Evolutionary conservation across 2,329 filamentous ascomycete genomes (phyloP).

Genomic region (Myriosclerotinia scirpicola): DNA sequence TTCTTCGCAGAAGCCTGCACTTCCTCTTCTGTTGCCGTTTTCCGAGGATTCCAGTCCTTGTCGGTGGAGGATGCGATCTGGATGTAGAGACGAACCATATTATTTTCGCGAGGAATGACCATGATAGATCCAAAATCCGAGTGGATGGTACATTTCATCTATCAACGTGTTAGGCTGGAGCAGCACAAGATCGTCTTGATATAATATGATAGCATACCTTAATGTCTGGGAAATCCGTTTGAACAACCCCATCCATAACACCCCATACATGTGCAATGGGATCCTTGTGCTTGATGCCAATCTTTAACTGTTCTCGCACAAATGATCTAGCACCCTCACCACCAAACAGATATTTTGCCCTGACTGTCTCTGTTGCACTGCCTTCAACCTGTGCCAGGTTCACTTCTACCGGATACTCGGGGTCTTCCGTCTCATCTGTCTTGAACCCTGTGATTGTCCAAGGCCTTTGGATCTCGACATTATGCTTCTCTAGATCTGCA

Average conservation of each 20-base stretch:
- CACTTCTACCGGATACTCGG: constrained; percentile 78
- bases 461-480: constrained; percentile 59
- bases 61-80: constrained; percentile 64
- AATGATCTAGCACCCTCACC: constrained; percentile 70
- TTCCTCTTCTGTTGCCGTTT: constrained; percentile 61
- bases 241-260: constrained; percentile 71
- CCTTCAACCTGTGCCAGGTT: constrained; percentile 75
- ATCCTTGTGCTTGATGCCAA: constrained; percentile 70
- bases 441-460: constrained; percentile 64
- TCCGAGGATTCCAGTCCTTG: constrained; percentile 60
- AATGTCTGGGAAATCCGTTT: constrained; percentile 75
- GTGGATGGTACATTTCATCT: constrained; percentile 76
- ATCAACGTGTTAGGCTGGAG: constrained; percentile 24
- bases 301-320: constrained; percentile 62
- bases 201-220: constrained; percentile 56
- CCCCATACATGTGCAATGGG: constrained; percentile 73
- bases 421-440: constrained; percentile 55
- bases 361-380: constrained; percentile 65
- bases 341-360: constrained; percentile 69
- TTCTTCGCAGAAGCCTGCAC: constrained; percentile 65
- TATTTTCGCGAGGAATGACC: constrained; percentile 72
- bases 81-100: constrained; percentile 69
- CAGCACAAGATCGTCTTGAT: constrained; percentile 49
- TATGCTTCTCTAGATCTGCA: constrained; percentile 62
- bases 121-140: constrained; percentile 74